A percentile compares a stretch with the other conserved stretches of the same genome.
These are phyloP conservation scores for Arachis stenosperma DNA, from an alignment of 306 rosid genomes.

Conservation along the genomic window DNA sequence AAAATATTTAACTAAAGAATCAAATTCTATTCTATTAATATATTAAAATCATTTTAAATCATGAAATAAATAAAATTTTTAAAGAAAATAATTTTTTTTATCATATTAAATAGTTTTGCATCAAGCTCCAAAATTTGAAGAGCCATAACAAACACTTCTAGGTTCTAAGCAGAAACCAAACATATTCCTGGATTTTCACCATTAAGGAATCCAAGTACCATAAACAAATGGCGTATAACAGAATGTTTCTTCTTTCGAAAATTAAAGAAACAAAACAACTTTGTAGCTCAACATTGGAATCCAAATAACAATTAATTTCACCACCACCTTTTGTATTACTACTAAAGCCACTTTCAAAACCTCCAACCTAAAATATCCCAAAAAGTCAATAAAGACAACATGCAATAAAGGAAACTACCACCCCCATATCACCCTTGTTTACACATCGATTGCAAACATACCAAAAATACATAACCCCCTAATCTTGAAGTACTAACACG, in stretches of 20 bases:
- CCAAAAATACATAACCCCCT: slow-evolving; percentile 16
- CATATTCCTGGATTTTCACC: background rate
- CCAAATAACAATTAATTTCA: background rate
- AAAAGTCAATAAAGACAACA: background rate
- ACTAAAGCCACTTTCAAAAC: background rate
- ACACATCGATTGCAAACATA: background rate
- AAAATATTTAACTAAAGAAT: too few relatives aligned
- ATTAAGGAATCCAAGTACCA: background rate
- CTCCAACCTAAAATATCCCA: background rate
- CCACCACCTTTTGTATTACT: background rate
- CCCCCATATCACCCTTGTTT: slow-evolving; percentile 14
- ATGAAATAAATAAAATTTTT: too few relatives aligned
- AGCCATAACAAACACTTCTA: too few relatives aligned
- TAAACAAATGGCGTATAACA: background rate
- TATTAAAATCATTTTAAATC: too few relatives aligned
- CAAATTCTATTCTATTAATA: too few relatives aligned
- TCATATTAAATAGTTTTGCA: too few relatives aligned
- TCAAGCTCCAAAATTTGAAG: too few relatives aligned
- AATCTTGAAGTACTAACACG: background rate
- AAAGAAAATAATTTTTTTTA: too few relatives aligned
- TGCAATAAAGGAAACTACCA: slow-evolving; percentile 5
- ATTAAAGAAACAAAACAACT: background rate
- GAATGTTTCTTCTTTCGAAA: background rate
- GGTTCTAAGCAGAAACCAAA: background rate
- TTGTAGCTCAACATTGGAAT: background rate